Evolutionary conservation across 768 basidiomycete species (phyloP).

Genomic region (Mycena olivaceomarginata): DNA sequence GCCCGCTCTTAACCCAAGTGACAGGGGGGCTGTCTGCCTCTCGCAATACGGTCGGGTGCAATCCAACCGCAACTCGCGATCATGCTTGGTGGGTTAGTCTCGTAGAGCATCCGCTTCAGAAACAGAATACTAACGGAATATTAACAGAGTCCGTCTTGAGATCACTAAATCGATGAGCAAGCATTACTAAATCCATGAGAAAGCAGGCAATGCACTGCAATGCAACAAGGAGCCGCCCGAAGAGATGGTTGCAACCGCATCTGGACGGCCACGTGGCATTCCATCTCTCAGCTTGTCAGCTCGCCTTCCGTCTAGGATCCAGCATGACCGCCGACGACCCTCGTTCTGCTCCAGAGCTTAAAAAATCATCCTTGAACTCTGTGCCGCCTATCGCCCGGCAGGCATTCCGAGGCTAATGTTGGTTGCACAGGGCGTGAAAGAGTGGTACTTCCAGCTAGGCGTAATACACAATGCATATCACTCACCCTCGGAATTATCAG

Average conservation of each 20-base stretch:
- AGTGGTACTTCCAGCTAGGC: constrained; percentile 24
- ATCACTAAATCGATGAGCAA: neutral
- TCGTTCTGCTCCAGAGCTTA: constrained; percentile 23
- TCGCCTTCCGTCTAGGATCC: constrained; percentile 7
- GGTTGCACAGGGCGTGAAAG: constrained; percentile 30
- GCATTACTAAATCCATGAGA: constrained; percentile 18
- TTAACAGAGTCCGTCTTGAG: constrained; percentile 12
- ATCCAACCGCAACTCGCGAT: constrained; percentile 26
- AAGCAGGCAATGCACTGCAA: constrained; percentile 19
- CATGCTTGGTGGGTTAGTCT: constrained; percentile 9
- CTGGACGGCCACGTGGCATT: constrained; percentile 18
- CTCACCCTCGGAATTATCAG: constrained; percentile 5
- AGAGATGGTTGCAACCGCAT: constrained; percentile 15
- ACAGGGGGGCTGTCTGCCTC: constrained; percentile 21
- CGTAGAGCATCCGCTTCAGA: neutral
- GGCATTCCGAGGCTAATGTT: constrained; percentile 22
- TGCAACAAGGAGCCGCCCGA: constrained; percentile 15
- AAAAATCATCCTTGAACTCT: constrained; percentile 20
- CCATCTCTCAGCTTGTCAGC: constrained; percentile 15
- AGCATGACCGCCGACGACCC: constrained; percentile 20
- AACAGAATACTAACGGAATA: constrained; percentile 15
- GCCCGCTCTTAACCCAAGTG: constrained; percentile 3
- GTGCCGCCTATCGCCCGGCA: neutral
- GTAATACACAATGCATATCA: constrained; percentile 13
- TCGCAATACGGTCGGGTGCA: constrained; percentile 3